A percentile compares a stretch with the other conserved stretches of the same genome.
phyloP scores from a whole-genome alignment of 2,329 filamentous ascomycete genomes.

The Aspergillus nomiae region DNA sequence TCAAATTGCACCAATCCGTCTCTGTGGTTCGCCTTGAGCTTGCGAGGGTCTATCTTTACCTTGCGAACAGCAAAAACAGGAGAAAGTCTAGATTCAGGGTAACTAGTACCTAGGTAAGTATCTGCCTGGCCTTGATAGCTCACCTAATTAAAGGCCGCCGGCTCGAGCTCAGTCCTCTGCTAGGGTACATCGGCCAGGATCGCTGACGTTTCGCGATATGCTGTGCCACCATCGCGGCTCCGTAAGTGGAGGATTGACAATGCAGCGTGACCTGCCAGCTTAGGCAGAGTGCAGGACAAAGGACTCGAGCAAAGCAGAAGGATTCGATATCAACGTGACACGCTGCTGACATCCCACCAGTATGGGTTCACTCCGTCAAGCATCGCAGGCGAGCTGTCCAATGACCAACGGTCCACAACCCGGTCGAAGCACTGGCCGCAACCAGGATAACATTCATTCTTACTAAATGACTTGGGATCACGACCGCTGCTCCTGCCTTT shows the following conservation, averaged over 20 bases:
- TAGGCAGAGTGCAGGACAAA: conserved; percentile 2
- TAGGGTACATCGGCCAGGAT: neutral
- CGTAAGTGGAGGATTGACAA: conserved; percentile 5
- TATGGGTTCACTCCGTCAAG: neutral
- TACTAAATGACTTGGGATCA: neutral
- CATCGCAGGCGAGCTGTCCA: neutral
- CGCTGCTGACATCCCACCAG: neutral
- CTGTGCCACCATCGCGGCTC: conserved; percentile 3
- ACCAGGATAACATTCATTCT: neutral
- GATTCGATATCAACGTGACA: neutral
- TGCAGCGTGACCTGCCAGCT: conserved; percentile 3
- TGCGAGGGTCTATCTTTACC: neutral
- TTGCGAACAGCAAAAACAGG: neutral
- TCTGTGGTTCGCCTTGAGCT: neutral
- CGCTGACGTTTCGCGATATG: neutral
- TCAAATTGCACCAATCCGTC: conserved; percentile 5
- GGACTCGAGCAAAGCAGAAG: neutral
- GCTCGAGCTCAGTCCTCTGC: neutral
- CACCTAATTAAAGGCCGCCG: neutral
- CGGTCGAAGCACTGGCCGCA: neutral
- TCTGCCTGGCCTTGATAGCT: neutral
- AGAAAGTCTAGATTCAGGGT: neutral
- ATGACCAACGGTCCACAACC: neutral
- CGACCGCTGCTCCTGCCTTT: neutral
- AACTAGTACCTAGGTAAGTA: neutral